Evolutionary conservation across 1,139 yeast species (phyloP).

Genomic region (Zygosaccharomyces sapae): DNA sequence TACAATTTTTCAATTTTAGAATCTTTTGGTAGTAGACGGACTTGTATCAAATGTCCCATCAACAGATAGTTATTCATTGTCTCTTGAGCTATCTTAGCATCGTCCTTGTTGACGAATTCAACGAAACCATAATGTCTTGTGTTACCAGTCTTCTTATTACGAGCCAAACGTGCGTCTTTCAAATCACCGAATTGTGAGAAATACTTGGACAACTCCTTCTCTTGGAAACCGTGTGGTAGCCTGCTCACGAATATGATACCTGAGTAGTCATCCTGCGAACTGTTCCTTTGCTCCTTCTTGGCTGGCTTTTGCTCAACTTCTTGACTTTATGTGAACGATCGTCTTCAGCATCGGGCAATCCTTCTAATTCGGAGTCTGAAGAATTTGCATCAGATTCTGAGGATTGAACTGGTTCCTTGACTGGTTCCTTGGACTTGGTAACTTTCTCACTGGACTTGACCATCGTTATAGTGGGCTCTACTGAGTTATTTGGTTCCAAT

Average conservation of each 20-base stretch:
- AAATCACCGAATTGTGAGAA: constrained; percentile 88
- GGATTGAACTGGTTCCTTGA: not conserved
- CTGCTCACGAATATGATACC: constrained; percentile 89
- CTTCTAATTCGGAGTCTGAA: constrained; percentile 35
- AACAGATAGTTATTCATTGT: constrained; percentile 92
- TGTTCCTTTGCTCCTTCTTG: constrained; percentile 16
- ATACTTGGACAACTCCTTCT: constrained; percentile 66
- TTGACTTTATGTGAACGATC: constrained; percentile 31
- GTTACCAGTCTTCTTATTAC: constrained; percentile 86
- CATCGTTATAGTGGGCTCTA: not conserved
- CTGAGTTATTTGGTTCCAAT: not conserved
- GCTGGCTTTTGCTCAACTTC: constrained; percentile 32
- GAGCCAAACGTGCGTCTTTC: constrained; percentile 69
- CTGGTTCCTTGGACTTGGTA: not conserved
- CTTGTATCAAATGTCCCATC: constrained; percentile 80
- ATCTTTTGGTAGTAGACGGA: constrained; percentile 46
- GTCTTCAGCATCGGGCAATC: constrained; percentile 37
- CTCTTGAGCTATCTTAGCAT: constrained; percentile 85
- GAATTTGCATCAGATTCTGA: constrained; percentile 12
- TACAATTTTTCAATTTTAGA: constrained; percentile 59
- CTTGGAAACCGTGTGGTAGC: constrained; percentile 89
- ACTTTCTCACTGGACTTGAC: constrained; percentile 1
- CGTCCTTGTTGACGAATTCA: constrained; percentile 70
- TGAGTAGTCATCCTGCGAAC: constrained; percentile 31
- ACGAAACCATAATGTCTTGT: constrained; percentile 91